Evolutionary conservation across 2,329 filamentous ascomycete genomes (phyloP).

Genomic region (Stemphylium vesicarium): DNA sequence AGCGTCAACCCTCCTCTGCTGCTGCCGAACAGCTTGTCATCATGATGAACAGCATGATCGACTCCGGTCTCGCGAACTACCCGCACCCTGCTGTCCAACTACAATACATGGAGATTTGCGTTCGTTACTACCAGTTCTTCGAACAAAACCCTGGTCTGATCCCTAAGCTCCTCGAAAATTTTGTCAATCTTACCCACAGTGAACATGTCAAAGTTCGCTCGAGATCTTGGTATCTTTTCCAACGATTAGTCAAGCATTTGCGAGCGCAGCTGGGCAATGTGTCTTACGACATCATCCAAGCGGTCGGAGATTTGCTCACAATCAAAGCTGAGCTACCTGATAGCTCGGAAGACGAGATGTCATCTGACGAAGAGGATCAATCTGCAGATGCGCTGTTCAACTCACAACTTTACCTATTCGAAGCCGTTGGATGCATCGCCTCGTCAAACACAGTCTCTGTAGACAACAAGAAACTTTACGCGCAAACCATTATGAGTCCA

Average conservation of each 20-base stretch:
- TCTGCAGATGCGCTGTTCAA: conserved; percentile 90
- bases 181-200: conserved; percentile 89
- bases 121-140: conserved; percentile 91
- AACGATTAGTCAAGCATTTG: conserved; percentile 88
- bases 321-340: conserved; percentile 89
- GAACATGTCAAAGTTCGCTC: conserved; percentile 84
- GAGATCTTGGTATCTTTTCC: conserved; percentile 96
- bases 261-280: conserved; percentile 84
- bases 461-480: conserved; percentile 87
- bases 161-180: conserved; percentile 85
- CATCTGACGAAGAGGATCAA: conserved; percentile 88
- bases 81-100: conserved; percentile 90
- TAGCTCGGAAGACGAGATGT: conserved; percentile 85
- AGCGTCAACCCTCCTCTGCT: conserved; percentile 78
- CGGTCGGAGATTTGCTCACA: conserved; percentile 82
- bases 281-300: conserved; percentile 88
- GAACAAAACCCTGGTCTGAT: conserved; percentile 83
- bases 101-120: conserved; percentile 98
- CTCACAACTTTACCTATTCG: conserved; percentile 91
- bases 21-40: conserved; percentile 82
- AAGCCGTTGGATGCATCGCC: conserved; percentile 90
- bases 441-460: conserved; percentile 77
- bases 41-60: conserved; percentile 96
- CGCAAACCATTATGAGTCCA: conserved; percentile 85
- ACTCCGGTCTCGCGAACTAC: conserved; percentile 87